Percentiles rank a stretch among this genome's conserved stretches.
Conservation (phyloP, 306 rosid genomes). For the Rubus idaeus region DNA sequence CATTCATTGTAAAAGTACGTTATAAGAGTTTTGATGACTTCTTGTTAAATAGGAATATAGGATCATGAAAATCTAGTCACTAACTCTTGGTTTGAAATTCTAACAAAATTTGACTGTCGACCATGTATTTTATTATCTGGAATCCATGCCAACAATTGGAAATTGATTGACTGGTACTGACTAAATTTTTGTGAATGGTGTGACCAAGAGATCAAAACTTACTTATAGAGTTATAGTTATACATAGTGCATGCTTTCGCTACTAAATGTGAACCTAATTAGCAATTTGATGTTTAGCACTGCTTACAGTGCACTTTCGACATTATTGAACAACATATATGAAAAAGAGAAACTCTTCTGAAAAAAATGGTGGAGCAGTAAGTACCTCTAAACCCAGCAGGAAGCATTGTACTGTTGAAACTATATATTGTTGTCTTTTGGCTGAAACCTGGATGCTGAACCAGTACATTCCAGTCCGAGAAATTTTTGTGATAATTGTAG, state of each 20-base stretch:
- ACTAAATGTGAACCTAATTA: background rate
- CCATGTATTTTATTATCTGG: background rate
- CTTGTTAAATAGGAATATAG: background rate
- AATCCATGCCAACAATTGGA: background rate
- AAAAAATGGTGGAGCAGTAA: background rate
- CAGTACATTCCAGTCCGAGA: slow-evolving; percentile 70
- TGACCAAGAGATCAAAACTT: too few species aligned
- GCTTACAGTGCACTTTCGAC: background rate
- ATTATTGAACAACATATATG: background rate
- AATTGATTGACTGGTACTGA: background rate
- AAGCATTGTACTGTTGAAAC: slow-evolving; percentile 67
- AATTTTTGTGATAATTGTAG: slow-evolving; percentile 52
- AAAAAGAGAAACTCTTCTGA: background rate
- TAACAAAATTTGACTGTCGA: background rate
- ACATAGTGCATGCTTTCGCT: background rate
- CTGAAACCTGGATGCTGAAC: slow-evolving; percentile 72
- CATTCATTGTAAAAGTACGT: background rate
- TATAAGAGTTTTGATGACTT: background rate
- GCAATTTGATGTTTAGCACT: too few species aligned
- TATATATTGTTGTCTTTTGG: slow-evolving; percentile 41
- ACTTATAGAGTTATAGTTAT: too few species aligned
- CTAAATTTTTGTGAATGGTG: background rate
- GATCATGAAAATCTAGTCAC: background rate
- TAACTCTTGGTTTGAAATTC: background rate
- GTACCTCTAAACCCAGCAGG: slow-evolving; percentile 60